Conservation (phyloP, 1,139 yeast genomes). For the Blastobotrys elegans region DNA sequence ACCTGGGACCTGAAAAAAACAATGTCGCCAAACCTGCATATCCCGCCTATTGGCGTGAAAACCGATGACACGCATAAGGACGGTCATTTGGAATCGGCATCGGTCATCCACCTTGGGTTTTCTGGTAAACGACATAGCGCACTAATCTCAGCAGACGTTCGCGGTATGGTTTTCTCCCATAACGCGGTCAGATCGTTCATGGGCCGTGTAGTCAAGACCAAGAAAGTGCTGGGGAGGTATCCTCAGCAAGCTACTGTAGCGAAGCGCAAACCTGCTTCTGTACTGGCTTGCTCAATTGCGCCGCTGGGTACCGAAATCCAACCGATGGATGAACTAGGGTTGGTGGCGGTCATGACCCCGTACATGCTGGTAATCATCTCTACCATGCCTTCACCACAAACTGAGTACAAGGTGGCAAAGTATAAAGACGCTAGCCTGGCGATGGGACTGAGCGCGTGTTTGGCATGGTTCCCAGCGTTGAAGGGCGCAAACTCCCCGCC, state of each 20-base stretch:
- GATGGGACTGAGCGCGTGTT: conserved; percentile 42
- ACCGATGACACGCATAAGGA: conserved; percentile 31
- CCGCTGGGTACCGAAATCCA: conserved; percentile 53
- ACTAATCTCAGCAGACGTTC: conserved; percentile 52
- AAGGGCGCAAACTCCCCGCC: conserved; percentile 16
- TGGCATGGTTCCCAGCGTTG: conserved; percentile 58
- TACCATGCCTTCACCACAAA: conserved; percentile 46
- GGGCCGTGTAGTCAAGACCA: conserved; percentile 47
- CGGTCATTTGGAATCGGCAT: conserved; percentile 49
- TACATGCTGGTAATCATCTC: conserved; percentile 51
- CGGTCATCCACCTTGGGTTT: conserved; percentile 50
- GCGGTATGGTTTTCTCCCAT: conserved; percentile 59
- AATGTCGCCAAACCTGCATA: conserved; percentile 31
- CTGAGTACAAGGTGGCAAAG: conserved; percentile 50
- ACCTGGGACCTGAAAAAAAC: conserved; percentile 43
- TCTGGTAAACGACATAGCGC: conserved; percentile 54
- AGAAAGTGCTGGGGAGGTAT: conserved; percentile 50
- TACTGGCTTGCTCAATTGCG: conserved; percentile 42
- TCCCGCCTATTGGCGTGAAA: conserved; percentile 33
- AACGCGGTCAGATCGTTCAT: conserved; percentile 52
- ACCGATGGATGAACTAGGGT: conserved; percentile 51
- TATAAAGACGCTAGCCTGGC: conserved; percentile 38
- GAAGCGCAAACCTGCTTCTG: conserved; percentile 30
- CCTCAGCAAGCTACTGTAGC: conserved; percentile 21
- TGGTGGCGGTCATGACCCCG: conserved; percentile 58